Base-by-base conservation (phyloP, 108 stramenopile species). In the Nannochloropsis oceanica region DNA sequence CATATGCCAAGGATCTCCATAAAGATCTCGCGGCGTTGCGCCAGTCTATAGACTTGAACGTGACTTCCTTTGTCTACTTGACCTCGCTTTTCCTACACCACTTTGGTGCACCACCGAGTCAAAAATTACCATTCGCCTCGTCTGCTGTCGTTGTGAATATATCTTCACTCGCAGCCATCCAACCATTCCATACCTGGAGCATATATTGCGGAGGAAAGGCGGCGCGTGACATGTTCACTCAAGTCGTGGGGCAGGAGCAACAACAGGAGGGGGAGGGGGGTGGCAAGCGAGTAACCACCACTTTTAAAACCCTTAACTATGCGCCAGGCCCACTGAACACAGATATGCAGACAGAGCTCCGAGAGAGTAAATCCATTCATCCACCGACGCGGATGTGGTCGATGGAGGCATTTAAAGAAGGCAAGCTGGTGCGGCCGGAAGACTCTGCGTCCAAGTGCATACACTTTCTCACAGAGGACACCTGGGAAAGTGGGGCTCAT, bases 251-350 rank as follows among this genome's bases (percentile, higher is more conserved):
- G 25, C 44, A 84, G n/a, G 86, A 0, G 26, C 20, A 43, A 14
- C 25, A 81, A 13, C 43, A 43, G 27, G 13, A 13, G 22, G 25
- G 12, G 13, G 43, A 86, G 87, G 80, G 89, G 84, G 26, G 44
- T 91, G 25, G 91, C 90, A 26, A n/a, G 26, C 25, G 90, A 91
- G 27, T 84, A 89, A 26, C 22, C 82, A 44, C 44, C 25, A 43
- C 43, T 26, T 12, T 89, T 11, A 80, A 80, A 26, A 87, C 89
- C 26, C 86, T 91, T n/a, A 91, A 89, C 82, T 91, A 91, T 44
- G 86, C 91, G 18, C 91, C 91, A 0, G 91, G 91, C 25, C 90
- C 90, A 0, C 42, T 91, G 84, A 46, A 91, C 84, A 91, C 91
- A 26, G 90, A 89, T 43, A 91, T 91, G 91, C 34, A 87, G 26